Conservation (phyloP, 139 green algal genomes). For the Picochlorum sp. region DNA sequence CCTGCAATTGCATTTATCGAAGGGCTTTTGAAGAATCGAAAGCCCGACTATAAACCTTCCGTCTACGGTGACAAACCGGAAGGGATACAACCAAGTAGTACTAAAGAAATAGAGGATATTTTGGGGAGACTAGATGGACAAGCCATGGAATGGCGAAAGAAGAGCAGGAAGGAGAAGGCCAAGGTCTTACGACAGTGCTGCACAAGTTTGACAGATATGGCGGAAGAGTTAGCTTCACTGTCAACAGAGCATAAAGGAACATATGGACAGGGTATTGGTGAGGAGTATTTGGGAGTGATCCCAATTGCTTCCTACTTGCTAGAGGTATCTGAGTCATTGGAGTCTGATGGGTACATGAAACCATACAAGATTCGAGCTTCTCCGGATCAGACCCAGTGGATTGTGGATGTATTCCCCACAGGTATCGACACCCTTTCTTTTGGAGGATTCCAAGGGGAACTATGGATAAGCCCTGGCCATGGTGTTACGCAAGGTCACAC, state of each 20-base stretch:
- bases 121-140: slow-evolving; percentile 29
- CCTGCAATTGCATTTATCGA: too few relatives aligned
- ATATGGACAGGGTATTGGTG: slow-evolving; percentile 47
- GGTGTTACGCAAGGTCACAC: slow-evolving; percentile 34
- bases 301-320: slow-evolving; percentile 37
- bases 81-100: slow-evolving; percentile 20
- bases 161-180: slow-evolving; percentile 18
- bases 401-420: slow-evolving; percentile 44
- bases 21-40: not conserved
- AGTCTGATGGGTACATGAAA: slow-evolving; percentile 23
- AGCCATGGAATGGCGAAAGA: slow-evolving; percentile 32
- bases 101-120: slow-evolving; percentile 20
- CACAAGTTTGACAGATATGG: slow-evolving; percentile 22
- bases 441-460: slow-evolving; percentile 38
- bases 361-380: slow-evolving; percentile 12
- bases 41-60: not conserved
- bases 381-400: slow-evolving; percentile 28
- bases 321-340: slow-evolving; percentile 41
- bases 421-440: slow-evolving; percentile 46
- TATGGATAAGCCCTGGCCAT: slow-evolving; percentile 67
- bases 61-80: slow-evolving; percentile 2
- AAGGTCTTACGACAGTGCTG: slow-evolving; percentile 40
- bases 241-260: slow-evolving; percentile 38
- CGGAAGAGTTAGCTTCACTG: slow-evolving; percentile 26
- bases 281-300: slow-evolving; percentile 43